Base-by-base conservation (phyloP, 2,329 filamentous ascomycete species). In the Calonectria ilicicola region DNA sequence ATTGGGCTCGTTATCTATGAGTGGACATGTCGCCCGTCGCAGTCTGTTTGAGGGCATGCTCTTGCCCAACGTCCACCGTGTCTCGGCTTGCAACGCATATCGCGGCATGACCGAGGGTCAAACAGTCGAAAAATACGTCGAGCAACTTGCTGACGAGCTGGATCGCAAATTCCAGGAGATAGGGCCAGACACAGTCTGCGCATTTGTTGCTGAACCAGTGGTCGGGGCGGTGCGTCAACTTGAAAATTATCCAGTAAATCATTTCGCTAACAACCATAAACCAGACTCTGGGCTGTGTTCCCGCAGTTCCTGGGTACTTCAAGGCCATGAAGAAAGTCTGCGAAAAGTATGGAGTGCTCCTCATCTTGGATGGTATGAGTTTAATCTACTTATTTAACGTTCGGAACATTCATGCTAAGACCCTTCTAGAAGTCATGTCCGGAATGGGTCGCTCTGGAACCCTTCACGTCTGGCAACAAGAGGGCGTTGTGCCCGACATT, bases 401-500 rank as follows among this genome's bases (percentile, higher is more conserved):
- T n/a, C n/a, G n/a, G 26, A 21, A 60, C 29, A 26, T 38, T 10
- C 7, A 26, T 27, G 53, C 21, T 40, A 10, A 60, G 6, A 2
- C 6, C 53, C 12, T 6, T 5, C 21, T 17, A 60, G 53, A 91
- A 80, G 88, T 95, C 72, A 95, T 95, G 93, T 92, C 89, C 63
- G 92, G 92, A 12, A 90, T 90, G 82, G 92, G 92, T 3, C 87
- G 92, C 3, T 88, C 87, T 0, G 91, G 91, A 0, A 89, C 86
- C 7, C 82, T 93, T 76, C 89, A 94, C 81, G 90, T 91, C 0
- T 93, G 90, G 88, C 86, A 93, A 78, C 87, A 92, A 58, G 89
- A 92, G 85, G 85, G n/a, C 4, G 76, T 87, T 0, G 75, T 79
- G 12, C 93, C 93, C 0, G 92, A 95, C 77, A 87, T 95, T 2